These are phyloP conservation scores for Stylosanthes scabra DNA, from an alignment of 331 rosid genomes.

Conservation along the genomic window DNA sequence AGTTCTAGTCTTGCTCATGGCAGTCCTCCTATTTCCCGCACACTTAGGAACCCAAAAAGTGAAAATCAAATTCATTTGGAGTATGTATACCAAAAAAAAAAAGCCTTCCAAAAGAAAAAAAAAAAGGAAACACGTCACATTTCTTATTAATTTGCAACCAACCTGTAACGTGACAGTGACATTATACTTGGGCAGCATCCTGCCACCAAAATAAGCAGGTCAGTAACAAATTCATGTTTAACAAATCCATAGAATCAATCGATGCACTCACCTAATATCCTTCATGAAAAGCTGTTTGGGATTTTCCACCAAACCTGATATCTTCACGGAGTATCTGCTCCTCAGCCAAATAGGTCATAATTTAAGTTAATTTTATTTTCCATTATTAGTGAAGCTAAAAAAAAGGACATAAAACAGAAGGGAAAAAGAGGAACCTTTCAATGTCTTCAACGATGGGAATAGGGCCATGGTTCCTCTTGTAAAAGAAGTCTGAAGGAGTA, in stretches of 20 bases:
- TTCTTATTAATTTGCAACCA: too few relatives aligned
- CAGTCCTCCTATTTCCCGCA: conserved; percentile 95
- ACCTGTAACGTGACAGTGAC: conserved; percentile 69
- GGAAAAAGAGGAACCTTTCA: conserved; percentile 50
- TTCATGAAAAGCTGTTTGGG: conserved; percentile 70
- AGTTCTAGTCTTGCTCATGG: conserved; percentile 82
- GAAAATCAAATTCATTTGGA: conserved; percentile 12
- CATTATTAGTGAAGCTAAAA: background rate
- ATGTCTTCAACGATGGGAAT: conserved; percentile 81
- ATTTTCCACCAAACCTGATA: conserved; percentile 65
- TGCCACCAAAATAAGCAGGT: conserved; percentile 42
- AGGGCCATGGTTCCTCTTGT: conserved; percentile 96
- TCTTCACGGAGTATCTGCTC: conserved; percentile 65
- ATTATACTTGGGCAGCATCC: conserved; percentile 86
- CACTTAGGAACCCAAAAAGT: conserved; percentile 52
- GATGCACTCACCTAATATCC: conserved; percentile 68
- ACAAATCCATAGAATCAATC: conserved; percentile 15
- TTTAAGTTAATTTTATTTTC: conserved; percentile 10
- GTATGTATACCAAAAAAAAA: background rate
- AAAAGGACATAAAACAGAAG: background rate
- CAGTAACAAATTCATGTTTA: conserved; percentile 23
- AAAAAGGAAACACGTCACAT: too few relatives aligned
- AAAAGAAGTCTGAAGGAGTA: conserved; percentile 84
- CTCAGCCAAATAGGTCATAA: conserved; percentile 32
- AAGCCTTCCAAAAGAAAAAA: too few relatives aligned